These are phyloP conservation scores for Yamadazyma triangularis DNA, from an alignment of 1,139 yeast species.

Conservation along the genomic window DNA sequence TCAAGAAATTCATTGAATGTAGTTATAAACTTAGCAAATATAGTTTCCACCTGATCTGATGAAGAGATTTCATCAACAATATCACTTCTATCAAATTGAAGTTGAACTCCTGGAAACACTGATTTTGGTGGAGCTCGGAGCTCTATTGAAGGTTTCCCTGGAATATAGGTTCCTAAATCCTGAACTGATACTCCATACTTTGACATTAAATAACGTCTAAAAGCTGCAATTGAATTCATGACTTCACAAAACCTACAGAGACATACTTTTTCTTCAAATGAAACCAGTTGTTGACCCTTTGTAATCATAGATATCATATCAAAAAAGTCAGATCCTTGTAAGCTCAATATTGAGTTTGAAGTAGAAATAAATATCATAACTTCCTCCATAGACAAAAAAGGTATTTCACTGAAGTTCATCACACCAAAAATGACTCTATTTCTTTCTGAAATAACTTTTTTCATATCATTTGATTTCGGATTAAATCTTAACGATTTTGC, in stretches of 20 bases:
- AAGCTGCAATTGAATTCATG: not conserved
- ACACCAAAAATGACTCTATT: slow-evolving; percentile 31
- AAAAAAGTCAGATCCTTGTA: slow-evolving; percentile 35
- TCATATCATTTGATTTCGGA: slow-evolving; percentile 4
- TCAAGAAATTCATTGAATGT: slow-evolving; percentile 9
- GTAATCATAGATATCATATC: slow-evolving; percentile 7
- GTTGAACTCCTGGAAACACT: slow-evolving; percentile 5
- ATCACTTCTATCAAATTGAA: slow-evolving; percentile 8
- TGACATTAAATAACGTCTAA: slow-evolving; percentile 9
- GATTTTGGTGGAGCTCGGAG: slow-evolving; percentile 18
- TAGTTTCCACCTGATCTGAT: slow-evolving; percentile 2
- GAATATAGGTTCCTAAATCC: slow-evolving; percentile 20
- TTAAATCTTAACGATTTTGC: slow-evolving; percentile 20
- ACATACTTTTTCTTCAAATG: not conserved
- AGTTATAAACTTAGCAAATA: slow-evolving; percentile 11
- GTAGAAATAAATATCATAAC: slow-evolving; percentile 14
- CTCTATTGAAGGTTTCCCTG: slow-evolving; percentile 23
- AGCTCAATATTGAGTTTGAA: slow-evolving; percentile 15
- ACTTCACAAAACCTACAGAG: not conserved
- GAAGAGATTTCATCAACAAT: not conserved
- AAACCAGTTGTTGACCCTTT: slow-evolving; percentile 4
- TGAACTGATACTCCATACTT: slow-evolving; percentile 19
- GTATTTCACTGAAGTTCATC: slow-evolving; percentile 34
- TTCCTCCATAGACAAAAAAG: slow-evolving; percentile 40
- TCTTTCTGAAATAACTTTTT: slow-evolving; percentile 15